Evolutionary conservation across 768 basidiomycete genomes (phyloP), one percentile per base, ranked within the genome.

Genomic region (Tricholomella constricta): DNA sequence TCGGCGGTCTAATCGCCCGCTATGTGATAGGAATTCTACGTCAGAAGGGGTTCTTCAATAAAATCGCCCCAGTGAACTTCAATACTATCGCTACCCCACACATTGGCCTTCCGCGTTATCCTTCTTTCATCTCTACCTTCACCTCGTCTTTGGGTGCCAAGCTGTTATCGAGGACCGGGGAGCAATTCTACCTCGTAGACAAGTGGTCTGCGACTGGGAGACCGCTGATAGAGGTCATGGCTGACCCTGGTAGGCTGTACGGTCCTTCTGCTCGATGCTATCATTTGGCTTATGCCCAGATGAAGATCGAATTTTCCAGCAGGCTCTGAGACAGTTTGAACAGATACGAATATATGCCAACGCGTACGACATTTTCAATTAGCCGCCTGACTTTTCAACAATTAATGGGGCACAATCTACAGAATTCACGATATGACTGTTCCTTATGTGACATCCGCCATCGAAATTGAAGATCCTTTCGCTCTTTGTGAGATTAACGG

Each of bases 51-150:
- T 91, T 94, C 73, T 95, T 95, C 62, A 75, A 85, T 2, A 70
- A 73, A 2, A 78, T 93, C 37, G 69, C 71, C 25, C 90, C 92
- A 1, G 78, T 89, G 48, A 92, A 91, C 66, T 95, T 94, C 67
- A 83, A 82, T 48, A 91, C 92, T 0, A 71, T 94, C 45, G 89
- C 92, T 2, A 91, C 92, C 0, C 93, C 93, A 1, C 87, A 91
- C 56, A 75, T 93, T 35, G 93, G 93, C 12, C 77, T 92, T 6
- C 84, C 83, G 4, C 72, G 74, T 61, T 86, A 86, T 56, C 76
- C 79, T 23, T 82, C 84, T 2, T 68, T 86, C 29, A 63, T 85
- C 36, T 88, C 86, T 1, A 70, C 72, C 1, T 42, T 90, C 0
- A 62, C 76, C 10, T 73, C 77, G 1, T 73, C 67, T 17, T 62